Evolutionary conservation across 1,284 basidiomycete species (phyloP).

Genomic region (Farysia itapuensis): DNA sequence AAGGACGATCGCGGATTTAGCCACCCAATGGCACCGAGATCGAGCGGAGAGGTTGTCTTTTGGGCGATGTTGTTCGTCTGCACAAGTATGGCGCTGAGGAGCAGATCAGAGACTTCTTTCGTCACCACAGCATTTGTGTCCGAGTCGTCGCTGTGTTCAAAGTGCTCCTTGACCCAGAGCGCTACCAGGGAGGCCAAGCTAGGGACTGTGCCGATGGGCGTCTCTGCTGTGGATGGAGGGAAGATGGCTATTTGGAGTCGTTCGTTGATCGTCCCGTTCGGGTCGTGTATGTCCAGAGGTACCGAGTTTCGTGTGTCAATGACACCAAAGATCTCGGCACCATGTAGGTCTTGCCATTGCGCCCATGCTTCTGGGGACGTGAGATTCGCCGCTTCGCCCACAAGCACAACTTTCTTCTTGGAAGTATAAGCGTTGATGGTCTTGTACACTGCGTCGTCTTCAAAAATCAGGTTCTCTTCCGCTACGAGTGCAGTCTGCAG

Average conservation of each 20-base stretch:
- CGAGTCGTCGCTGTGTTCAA: background rate
- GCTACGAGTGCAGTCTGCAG: constrained; percentile 22
- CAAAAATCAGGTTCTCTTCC: constrained; percentile 21
- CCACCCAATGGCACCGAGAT: constrained; percentile 37
- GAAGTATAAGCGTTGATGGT: constrained; percentile 22
- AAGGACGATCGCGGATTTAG: constrained; percentile 24
- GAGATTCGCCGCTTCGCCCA: constrained; percentile 8
- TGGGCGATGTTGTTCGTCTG: constrained; percentile 28
- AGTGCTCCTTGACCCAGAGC: constrained; percentile 18
- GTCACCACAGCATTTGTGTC: constrained; percentile 1
- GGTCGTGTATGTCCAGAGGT: constrained; percentile 18
- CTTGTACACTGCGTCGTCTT: constrained; percentile 28
- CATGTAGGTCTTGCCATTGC: constrained; percentile 30
- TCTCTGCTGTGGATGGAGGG: constrained; percentile 7
- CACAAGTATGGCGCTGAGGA: constrained; percentile 24
- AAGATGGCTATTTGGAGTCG: constrained; percentile 17
- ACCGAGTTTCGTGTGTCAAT: constrained; percentile 22
- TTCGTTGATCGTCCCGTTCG: constrained; percentile 14
- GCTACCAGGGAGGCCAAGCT: constrained; percentile 25
- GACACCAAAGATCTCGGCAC: constrained; percentile 25
- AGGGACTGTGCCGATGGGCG: constrained; percentile 15
- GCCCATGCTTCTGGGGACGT: constrained; percentile 12
- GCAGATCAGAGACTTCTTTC: constrained; percentile 15
- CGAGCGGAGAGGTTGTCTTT: constrained; percentile 22
- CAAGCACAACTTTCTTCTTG: constrained; percentile 25